Evolutionary conservation across 2,329 filamentous ascomycete genomes (phyloP).

Genomic region (Hypoxylon sp.): DNA sequence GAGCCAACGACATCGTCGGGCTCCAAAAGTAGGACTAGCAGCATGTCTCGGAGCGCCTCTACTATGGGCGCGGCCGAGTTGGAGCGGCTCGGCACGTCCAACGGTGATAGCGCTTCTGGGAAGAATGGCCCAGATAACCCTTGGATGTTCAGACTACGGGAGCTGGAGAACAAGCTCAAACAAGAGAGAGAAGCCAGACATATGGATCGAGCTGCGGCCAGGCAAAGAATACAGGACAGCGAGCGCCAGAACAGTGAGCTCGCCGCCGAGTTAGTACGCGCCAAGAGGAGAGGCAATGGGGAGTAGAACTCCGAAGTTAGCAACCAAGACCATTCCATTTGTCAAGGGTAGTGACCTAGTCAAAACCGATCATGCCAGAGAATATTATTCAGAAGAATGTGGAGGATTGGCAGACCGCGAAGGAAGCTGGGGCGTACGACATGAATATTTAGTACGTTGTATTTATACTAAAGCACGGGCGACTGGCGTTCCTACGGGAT

Average conservation of each 20-base stretch:
- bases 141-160: slow-evolving; percentile 87
- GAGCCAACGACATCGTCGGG: slow-evolving; percentile 47
- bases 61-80: slow-evolving; percentile 44
- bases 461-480: slow-evolving; percentile 30
- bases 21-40: slow-evolving; percentile 45
- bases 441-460: slow-evolving; percentile 32
- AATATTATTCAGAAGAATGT: not conserved
- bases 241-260: slow-evolving; percentile 55
- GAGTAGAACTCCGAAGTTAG: slow-evolving; percentile 40
- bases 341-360: not conserved
- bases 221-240: slow-evolving; percentile 70
- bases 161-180: slow-evolving; percentile 90
- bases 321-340: not conserved
- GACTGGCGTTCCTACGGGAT: slow-evolving; percentile 32
- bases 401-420: slow-evolving; percentile 2
- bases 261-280: slow-evolving; percentile 52
- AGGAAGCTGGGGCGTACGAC: slow-evolving; percentile 16
- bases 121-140: slow-evolving; percentile 71
- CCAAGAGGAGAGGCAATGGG: slow-evolving; percentile 48
- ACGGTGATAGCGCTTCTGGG: slow-evolving; percentile 45
- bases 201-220: slow-evolving; percentile 85
- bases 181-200: slow-evolving; percentile 89
- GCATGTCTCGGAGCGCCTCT: slow-evolving; percentile 51
- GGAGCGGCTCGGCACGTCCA: slow-evolving; percentile 48
- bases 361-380: not conserved